Evolutionary conservation across 208 protist species (phyloP).

Genomic region (Crithidia expoeki): DNA sequence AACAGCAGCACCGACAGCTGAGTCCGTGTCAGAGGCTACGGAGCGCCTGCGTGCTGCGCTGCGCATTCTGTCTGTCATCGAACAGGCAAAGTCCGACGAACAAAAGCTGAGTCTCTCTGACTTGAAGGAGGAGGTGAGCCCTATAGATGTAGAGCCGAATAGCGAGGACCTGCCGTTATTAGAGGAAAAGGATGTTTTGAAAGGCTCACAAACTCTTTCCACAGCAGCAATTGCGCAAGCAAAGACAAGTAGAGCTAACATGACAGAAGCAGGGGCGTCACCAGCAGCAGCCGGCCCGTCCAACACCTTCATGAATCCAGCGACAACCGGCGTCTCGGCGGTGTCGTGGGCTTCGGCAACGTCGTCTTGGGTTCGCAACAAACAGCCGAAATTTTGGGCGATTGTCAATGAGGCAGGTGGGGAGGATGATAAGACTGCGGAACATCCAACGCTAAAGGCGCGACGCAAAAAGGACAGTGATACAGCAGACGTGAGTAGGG

Average conservation of each 20-base stretch:
- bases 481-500: slow-evolving; percentile 1
- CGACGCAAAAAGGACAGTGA: background rate
- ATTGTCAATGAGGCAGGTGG: slow-evolving; percentile 28
- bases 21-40: slow-evolving; percentile 19
- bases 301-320: background rate
- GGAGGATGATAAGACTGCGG: background rate
- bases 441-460: background rate
- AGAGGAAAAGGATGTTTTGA: background rate
- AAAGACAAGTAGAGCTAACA: too few relatives aligned
- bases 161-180: background rate
- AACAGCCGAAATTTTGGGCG: slow-evolving; percentile 44
- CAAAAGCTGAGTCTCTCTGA: background rate
- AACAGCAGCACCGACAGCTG: background rate
- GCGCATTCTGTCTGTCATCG: slow-evolving; percentile 32
- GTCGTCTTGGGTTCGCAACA: slow-evolving; percentile 49
- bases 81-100: slow-evolving; percentile 31
- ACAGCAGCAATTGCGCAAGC: background rate
- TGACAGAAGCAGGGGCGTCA: background rate
- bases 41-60: slow-evolving; percentile 32
- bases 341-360: slow-evolving; percentile 18
- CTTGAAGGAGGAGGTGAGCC: background rate
- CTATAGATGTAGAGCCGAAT: slow-evolving; percentile 1
- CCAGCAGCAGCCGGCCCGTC: too few relatives aligned
- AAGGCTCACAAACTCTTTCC: background rate
- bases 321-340: background rate